Conservation (phyloP, 257 asterid species). For the Scutellaria minor region DNA sequence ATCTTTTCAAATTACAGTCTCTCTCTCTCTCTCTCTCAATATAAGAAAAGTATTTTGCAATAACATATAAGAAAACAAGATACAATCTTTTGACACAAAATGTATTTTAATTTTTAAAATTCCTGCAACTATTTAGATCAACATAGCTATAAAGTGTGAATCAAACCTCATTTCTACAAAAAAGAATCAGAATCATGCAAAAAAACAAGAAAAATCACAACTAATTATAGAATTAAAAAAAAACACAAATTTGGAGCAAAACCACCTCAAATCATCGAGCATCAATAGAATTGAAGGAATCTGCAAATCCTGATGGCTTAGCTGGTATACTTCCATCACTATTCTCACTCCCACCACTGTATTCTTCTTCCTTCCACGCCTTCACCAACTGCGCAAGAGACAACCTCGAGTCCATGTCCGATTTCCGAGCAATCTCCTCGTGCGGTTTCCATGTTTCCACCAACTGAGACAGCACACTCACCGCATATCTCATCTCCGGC, state of each 20-base stretch:
- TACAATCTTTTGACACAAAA: too few relatives aligned
- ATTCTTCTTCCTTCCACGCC: constrained; percentile 63
- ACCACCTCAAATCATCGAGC: constrained; percentile 44
- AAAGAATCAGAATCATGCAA: neutral
- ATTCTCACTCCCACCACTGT: constrained; percentile 34
- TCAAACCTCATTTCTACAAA: constrained; percentile 2
- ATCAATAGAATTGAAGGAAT: constrained; percentile 59
- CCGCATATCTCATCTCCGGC: constrained; percentile 76
- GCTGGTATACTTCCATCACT: constrained; percentile 60
- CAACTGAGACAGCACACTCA: constrained; percentile 56
- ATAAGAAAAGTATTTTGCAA: too few relatives aligned
- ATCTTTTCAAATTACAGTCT: constrained; percentile 46
- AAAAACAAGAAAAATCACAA: neutral
- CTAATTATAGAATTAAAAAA: constrained; percentile 6
- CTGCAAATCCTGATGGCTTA: constrained; percentile 57
- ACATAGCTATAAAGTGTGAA: too few relatives aligned
- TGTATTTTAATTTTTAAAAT: too few relatives aligned
- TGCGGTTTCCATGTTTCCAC: constrained; percentile 68
- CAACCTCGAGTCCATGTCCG: constrained; percentile 41
- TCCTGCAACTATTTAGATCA: too few relatives aligned
- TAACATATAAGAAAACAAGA: too few relatives aligned
- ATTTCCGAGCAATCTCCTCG: constrained; percentile 41
- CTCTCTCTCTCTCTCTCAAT: too few relatives aligned
- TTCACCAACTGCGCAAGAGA: constrained; percentile 65
- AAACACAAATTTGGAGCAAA: neutral